phyloP scores from a whole-genome alignment of 2,329 filamentous ascomycete species.

The Pseudogymnoascus sp. region DNA sequence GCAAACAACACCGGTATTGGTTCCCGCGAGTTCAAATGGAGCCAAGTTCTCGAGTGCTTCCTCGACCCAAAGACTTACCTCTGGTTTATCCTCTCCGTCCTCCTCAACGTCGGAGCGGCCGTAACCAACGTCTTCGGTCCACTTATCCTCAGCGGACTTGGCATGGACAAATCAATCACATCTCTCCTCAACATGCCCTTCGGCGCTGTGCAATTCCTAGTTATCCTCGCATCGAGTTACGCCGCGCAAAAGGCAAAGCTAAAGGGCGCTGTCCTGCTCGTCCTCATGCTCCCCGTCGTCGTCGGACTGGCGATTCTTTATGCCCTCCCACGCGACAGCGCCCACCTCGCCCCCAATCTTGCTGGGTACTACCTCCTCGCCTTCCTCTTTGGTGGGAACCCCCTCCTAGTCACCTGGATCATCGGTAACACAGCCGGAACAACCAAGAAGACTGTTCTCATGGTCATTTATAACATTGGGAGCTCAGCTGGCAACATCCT shows the following conservation, averaged over 20 bases:
- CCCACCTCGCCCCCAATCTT: slow-evolving; percentile 41
- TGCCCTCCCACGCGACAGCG: slow-evolving; percentile 37
- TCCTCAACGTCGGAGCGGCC: slow-evolving; percentile 55
- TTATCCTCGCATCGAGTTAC: slow-evolving; percentile 51
- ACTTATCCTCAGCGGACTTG: slow-evolving; percentile 51
- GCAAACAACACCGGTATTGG: slow-evolving; percentile 69
- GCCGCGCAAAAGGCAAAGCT: slow-evolving; percentile 46
- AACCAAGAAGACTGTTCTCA: slow-evolving; percentile 57
- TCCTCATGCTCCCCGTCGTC: slow-evolving; percentile 50
- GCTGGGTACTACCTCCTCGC: slow-evolving; percentile 57
- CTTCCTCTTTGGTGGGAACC: slow-evolving; percentile 58
- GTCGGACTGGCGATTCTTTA: slow-evolving; percentile 51
- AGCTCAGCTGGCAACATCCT: slow-evolving; percentile 57
- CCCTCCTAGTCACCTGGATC: slow-evolving; percentile 59
- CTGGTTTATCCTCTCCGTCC: slow-evolving; percentile 50
- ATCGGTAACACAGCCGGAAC: slow-evolving; percentile 59
- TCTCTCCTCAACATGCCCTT: slow-evolving; percentile 61
- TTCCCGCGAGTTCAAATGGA: slow-evolving; percentile 58
- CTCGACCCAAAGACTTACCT: slow-evolving; percentile 47
- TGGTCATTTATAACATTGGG: slow-evolving; percentile 56
- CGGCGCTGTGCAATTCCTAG: slow-evolving; percentile 49
- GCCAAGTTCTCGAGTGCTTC: slow-evolving; percentile 49
- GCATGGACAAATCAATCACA: slow-evolving; percentile 48
- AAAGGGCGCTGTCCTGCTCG: slow-evolving; percentile 47
- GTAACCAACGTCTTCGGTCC: slow-evolving; percentile 59